Evolutionary conservation across 2,329 filamentous ascomycete species (phyloP), one percentile per base, ranked within the genome.

Genomic region (Aspergillus texensis): DNA sequence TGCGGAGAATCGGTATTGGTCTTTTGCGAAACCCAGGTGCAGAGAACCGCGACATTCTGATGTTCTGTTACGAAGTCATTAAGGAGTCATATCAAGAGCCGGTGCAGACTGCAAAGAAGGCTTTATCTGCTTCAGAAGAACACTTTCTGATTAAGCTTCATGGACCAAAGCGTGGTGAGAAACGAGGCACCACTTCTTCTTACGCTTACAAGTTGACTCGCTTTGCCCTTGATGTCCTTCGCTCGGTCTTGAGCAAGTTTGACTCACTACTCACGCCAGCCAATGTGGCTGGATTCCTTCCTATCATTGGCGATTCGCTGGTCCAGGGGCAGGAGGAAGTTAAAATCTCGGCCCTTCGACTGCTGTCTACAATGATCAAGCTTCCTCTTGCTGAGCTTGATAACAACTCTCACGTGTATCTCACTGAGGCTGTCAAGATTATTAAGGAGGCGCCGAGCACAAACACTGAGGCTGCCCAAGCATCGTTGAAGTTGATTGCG

Each of bases 31-130:
- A 99, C 70, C 84, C 90, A 3, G 89, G 89, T 0, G 89, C 92
- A 0, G 88, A 91, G 67, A 92, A 88, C 70, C 88, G 90, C 56
- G 92, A 97, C 68, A 89, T 94, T 46, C 81, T 99, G n/a, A 82
- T 97, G 0, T 97, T 99, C 77, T 97, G 94, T 76, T 98, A 97
- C 75, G 93, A 98, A 76, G 86, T 98, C 54, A 91, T 98, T 46
- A 91, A 96, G 73, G 90, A 94, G 66, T 91, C 92, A 0, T 96
- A 97, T 77, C 87, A 86, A 64, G 86, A 86, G 62, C 83, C 85
- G 60, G 86, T 83, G 69, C 83, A 81, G 9, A 75, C 24, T 65
- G 71, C 54, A 36, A 62, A 55, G 62, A 65, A 65, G 67, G 67
- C 65, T 58, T 76, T 68, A 63, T 68, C 76, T 46, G 66, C 69